Percentiles rank a stretch among this genome's conserved stretches.
These are phyloP conservation scores for Psilocybe azurescens DNA, from an alignment of 768 basidiomycete genomes.

Conservation along the genomic window DNA sequence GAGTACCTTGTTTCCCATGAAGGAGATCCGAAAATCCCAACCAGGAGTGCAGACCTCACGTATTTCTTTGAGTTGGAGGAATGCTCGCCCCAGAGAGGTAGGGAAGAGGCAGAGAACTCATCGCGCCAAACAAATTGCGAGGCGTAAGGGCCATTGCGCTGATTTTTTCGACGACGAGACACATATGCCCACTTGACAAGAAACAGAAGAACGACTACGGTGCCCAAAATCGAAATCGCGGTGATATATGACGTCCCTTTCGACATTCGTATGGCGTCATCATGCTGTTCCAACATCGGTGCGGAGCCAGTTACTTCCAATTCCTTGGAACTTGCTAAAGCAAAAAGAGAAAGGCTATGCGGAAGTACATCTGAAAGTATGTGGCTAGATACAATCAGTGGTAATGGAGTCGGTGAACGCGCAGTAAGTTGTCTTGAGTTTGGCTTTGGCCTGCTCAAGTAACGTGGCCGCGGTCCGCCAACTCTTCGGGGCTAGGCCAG, in stretches of 20 bases:
- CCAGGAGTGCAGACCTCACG: conserved; percentile 41
- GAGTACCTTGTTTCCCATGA: conserved; percentile 45
- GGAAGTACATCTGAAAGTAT: too few relatives aligned
- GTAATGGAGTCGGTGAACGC: too few relatives aligned
- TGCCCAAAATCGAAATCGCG: conserved; percentile 11
- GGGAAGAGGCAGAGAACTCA: conserved; percentile 16
- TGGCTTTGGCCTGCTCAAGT: too few relatives aligned
- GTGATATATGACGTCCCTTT: conserved; percentile 9
- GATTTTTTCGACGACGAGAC: conserved; percentile 15
- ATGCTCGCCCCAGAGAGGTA: background rate
- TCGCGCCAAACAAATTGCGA: conserved; percentile 9
- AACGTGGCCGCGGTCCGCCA: too few relatives aligned
- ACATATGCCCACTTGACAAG: conserved; percentile 24
- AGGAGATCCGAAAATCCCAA: conserved; percentile 52
- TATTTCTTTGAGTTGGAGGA: conserved; percentile 1
- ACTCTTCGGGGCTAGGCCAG: too few relatives aligned
- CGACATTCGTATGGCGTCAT: background rate
- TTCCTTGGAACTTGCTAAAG: background rate
- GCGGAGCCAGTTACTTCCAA: background rate
- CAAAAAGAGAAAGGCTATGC: too few relatives aligned
- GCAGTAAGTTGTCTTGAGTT: too few relatives aligned
- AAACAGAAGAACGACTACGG: conserved; percentile 22
- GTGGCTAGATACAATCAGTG: too few relatives aligned
- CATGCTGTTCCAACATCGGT: background rate
- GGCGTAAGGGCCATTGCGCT: background rate